Base-by-base conservation (phyloP, 2,329 filamentous ascomycete species). In the Colletotrichum chrysophilum region DNA sequence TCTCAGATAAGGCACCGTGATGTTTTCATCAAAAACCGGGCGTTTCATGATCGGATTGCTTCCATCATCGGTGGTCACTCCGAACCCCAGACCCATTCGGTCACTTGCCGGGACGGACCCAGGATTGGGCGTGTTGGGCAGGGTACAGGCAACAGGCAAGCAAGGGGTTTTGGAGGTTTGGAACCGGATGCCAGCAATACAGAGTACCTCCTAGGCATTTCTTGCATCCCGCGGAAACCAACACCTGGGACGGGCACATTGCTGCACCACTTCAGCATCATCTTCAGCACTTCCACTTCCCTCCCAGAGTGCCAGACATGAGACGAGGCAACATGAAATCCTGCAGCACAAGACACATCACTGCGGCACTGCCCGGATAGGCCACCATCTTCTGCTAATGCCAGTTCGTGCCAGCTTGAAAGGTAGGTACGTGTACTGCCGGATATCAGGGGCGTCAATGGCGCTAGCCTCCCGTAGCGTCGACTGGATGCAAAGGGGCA, bases 41-140 rank as follows among this genome's bases (percentile, higher is more conserved):
- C 62, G 62, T 72, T 75, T 75, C 72, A 75, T 70, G 36, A 62
- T 28, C 18, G 72, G 56, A 30, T 36, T 60, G 52, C 64, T 72
- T 62, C 43, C 69, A 66, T 71, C 71, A 66, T 58, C 32, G 43
- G 43, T 52, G 43, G 34, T 28, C 48, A 52, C 24, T 61, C 13
- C 62, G 43, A 72, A 72, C 72, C 69, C 72, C 62, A 61, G 62
- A 72, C 62, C 69, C 38, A 36, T 75, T 66, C 55, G 62, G 26
- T 55, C 48, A 56, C 18, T 62, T 32, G 38, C 72, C 67, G 67
- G 67, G 67, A 62, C n/a, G 43, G 69, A 75, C 70, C 69, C 72
- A 61, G 62, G n/a, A 52, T 67, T 36, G 38, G 62, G 62, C 61
- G 30, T 62, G 43, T 21, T 52, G 26, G 68, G 58, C 72, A 66